Conservation (phyloP, 257 asterid genomes). For the Petunia axillaris region DNA sequence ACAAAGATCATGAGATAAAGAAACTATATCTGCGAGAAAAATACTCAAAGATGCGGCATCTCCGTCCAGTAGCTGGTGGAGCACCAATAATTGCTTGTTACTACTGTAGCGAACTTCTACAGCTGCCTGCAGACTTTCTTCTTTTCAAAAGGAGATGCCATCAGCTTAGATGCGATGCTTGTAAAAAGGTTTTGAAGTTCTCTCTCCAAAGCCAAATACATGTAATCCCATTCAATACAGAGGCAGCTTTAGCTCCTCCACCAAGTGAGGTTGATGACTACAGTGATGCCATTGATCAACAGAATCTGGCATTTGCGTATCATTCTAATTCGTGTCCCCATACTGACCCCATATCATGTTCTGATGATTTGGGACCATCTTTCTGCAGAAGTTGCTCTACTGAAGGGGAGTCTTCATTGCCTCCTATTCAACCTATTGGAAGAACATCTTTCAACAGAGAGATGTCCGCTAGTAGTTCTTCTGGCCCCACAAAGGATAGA, state of each 20-base stretch:
- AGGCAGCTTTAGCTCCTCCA: slow-evolving; percentile 51
- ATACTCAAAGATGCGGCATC: slow-evolving; percentile 45
- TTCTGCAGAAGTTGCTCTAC: slow-evolving; percentile 57
- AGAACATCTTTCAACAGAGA: slow-evolving; percentile 39
- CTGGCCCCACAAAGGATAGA: slow-evolving; percentile 42
- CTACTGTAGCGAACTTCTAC: slow-evolving; percentile 68
- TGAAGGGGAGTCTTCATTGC: slow-evolving; percentile 47
- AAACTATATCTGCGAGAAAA: slow-evolving; percentile 48
- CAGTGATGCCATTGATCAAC: slow-evolving; percentile 28
- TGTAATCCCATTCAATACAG: slow-evolving; percentile 56
- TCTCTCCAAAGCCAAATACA: slow-evolving; percentile 52
- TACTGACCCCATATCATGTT: slow-evolving; percentile 54
- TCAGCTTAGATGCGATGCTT: slow-evolving; percentile 69
- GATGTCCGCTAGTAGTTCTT: slow-evolving; percentile 37
- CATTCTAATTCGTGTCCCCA: slow-evolving; percentile 34
- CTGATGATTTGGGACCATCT: slow-evolving; percentile 53
- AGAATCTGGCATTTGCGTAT: slow-evolving; percentile 37
- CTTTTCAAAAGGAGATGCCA: slow-evolving; percentile 60
- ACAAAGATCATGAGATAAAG: slow-evolving; percentile 42
- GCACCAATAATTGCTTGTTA: slow-evolving; percentile 75
- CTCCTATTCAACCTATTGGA: slow-evolving; percentile 37
- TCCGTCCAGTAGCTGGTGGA: slow-evolving; percentile 79
- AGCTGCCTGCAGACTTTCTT: slow-evolving; percentile 78
- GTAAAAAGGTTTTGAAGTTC: slow-evolving; percentile 60
- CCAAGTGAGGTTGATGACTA: slow-evolving; percentile 58